A percentile compares a stretch with the other conserved stretches of the same genome.
phyloP scores from a whole-genome alignment of 2,329 filamentous ascomycete species.

The Pseudocercospora ulei region DNA sequence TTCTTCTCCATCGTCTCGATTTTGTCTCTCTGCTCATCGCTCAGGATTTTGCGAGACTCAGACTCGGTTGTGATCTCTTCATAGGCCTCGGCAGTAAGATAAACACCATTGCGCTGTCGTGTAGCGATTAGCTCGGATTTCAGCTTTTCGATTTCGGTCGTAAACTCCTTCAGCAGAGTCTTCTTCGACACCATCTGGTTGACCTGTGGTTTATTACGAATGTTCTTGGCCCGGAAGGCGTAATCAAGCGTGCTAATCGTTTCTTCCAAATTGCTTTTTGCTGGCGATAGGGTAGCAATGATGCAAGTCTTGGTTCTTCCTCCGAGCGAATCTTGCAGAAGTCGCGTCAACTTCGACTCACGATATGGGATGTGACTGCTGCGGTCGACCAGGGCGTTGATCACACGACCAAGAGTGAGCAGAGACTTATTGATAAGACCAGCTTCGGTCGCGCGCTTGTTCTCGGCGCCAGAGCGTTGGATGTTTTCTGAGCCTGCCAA shows the following conservation, averaged over 20 bases:
- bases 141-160: conserved; percentile 82
- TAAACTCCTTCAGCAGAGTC: conserved; percentile 81
- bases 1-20: conserved; percentile 88
- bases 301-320: conserved; percentile 97
- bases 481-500: conserved; percentile 97
- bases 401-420: conserved; percentile 86
- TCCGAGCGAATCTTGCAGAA: conserved; percentile 92
- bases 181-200: conserved; percentile 91
- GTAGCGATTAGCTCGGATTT: conserved; percentile 91
- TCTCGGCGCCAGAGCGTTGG: conserved; percentile 89
- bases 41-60: conserved; percentile 81
- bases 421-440: conserved; percentile 97
- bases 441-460: conserved; percentile 91
- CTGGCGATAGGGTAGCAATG: conserved; percentile 89
- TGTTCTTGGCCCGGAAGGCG: conserved; percentile 95
- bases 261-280: conserved; percentile 90
- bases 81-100: conserved; percentile 76
- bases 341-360: conserved; percentile 88
- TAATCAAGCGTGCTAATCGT: conserved; percentile 98
- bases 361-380: conserved; percentile 81
- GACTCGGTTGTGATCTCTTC: conserved; percentile 87
- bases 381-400: conserved; percentile 90
- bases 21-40: conserved; percentile 83
- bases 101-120: conserved; percentile 86
- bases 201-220: conserved; percentile 92